Evolutionary conservation across 2,329 filamentous ascomycete species (phyloP), one percentile per base, ranked within the genome.

Genomic region (Chlorencoelia australis): DNA sequence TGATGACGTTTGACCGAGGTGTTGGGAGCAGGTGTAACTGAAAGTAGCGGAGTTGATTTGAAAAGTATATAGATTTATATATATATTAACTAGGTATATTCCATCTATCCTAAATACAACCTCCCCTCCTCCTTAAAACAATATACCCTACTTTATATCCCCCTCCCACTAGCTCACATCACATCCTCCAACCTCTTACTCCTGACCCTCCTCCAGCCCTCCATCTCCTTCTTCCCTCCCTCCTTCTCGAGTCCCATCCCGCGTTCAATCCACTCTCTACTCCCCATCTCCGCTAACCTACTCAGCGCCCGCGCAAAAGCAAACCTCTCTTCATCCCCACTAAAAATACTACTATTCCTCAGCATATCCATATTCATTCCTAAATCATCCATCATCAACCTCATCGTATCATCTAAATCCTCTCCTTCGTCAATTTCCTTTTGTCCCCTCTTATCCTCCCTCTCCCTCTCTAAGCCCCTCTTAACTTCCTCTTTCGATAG

Each of bases 251-350:
- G 57, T 1, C 65, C 67, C 53, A 58, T 74, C 2, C 75, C 88
- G 10, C 87, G 63, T 62, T 96, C 89, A 3, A 96, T 83, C 91
- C 91, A 98, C 58, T 95, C 82, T 58, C 78, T 75, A 57, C 85
- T 91, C 14, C 87, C 85, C 91, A 98, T 98, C 61, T 96, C 87
- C 37, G 69, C 81, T 43, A 98, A 63, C 38, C 91, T 68, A 36
- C 81, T 88, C 49, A 96, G 59, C 1, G 91, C 91, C 36, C 91
- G 68, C 16, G 87, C 87, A 66, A 98, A 98, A 0, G 91, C 91
- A 64, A 98, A 98, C 0, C 86, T 75, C 62, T 98, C 91, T 64
- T 98, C 91, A 40, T 95, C 91, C 26, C 91, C 91, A 1, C 81
- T 83, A 59, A 98, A 98, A 25, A 96, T 74, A 47, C 74, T 84